A percentile compares a stretch with the other conserved stretches of the same genome.
These are phyloP conservation scores for Pyrenochaeta sp. DNA, from an alignment of 2,329 filamentous ascomycete genomes.

Conservation along the genomic window DNA sequence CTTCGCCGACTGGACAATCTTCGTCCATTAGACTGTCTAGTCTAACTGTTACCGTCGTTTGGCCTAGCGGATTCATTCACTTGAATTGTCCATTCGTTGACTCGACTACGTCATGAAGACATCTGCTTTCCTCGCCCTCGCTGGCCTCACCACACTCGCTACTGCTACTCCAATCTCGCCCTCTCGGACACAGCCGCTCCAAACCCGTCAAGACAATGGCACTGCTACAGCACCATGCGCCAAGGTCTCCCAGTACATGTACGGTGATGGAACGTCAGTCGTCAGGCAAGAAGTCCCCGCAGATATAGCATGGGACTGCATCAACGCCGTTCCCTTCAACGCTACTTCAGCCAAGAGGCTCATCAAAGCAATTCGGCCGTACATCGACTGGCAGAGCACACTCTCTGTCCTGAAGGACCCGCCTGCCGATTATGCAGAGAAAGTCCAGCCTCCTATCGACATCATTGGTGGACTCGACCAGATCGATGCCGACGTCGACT, in stretches of 20 bases:
- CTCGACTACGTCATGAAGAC: conserved; percentile 31
- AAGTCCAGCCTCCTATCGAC: conserved; percentile 56
- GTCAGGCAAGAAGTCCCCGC: conserved; percentile 49
- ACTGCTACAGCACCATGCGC: conserved; percentile 40
- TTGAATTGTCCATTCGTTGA: conserved; percentile 7
- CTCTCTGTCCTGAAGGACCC: conserved; percentile 54
- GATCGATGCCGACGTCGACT: conserved; percentile 49
- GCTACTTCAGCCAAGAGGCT: conserved; percentile 50
- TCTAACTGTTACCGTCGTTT: conserved; percentile 5
- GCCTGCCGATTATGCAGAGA: conserved; percentile 56
- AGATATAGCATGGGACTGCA: conserved; percentile 55
- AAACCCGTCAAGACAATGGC: conserved; percentile 33
- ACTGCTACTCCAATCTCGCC: conserved; percentile 35
- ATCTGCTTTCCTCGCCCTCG: conserved; percentile 28
- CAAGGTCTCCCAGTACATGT: conserved; percentile 43
- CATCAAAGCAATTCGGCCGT: conserved; percentile 52
- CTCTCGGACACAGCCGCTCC: conserved; percentile 20
- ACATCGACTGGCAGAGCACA: conserved; percentile 58
- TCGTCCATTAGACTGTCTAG: not conserved
- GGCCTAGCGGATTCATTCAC: conserved; percentile 9
- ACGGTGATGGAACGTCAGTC: conserved; percentile 22
- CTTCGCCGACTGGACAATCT: conserved; percentile 2
- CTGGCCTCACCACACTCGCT: conserved; percentile 30
- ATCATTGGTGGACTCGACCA: conserved; percentile 52
- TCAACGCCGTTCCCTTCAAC: conserved; percentile 56